Evolutionary conservation across 768 basidiomycete species (phyloP).

Genomic region (Pleurotus platypus): DNA sequence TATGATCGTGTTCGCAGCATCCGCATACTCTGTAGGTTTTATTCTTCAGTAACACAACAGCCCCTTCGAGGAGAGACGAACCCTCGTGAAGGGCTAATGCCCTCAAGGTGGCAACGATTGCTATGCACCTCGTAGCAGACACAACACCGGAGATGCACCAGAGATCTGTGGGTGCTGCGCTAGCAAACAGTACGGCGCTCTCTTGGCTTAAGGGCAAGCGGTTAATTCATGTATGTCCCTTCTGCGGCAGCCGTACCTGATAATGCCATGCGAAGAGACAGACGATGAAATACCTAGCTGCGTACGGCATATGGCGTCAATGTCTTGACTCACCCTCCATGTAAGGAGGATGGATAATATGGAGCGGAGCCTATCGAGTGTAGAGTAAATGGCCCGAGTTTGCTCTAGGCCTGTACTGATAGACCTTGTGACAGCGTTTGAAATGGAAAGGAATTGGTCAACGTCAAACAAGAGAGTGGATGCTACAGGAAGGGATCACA

Average conservation of each 20-base stretch:
- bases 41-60: conserved; percentile 9
- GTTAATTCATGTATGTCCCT: background rate
- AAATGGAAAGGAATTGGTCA: conserved; percentile 47
- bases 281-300: conserved; percentile 48
- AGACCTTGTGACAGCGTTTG: conserved; percentile 45
- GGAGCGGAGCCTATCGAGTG: conserved; percentile 51
- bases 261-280: conserved; percentile 38
- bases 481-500: conserved; percentile 24
- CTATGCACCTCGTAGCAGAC: conserved; percentile 68
- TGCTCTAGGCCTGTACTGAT: conserved; percentile 44
- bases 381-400: conserved; percentile 37
- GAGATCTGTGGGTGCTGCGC: conserved; percentile 30
- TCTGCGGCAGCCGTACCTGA: conserved; percentile 33
- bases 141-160: conserved; percentile 76
- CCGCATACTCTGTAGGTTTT: conserved; percentile 52
- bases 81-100: conserved; percentile 76
- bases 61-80: conserved; percentile 9
- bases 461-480: conserved; percentile 48
- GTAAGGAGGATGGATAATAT: conserved; percentile 66
- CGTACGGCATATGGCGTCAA: conserved; percentile 64
- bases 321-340: conserved; percentile 62
- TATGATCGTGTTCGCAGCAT: conserved; percentile 68
- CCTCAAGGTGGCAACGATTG: conserved; percentile 64
- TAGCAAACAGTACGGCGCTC: conserved; percentile 39
- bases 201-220: conserved; percentile 26